Conservation (phyloP, 805 yeast genomes). For the Ogataea corticis region DNA sequence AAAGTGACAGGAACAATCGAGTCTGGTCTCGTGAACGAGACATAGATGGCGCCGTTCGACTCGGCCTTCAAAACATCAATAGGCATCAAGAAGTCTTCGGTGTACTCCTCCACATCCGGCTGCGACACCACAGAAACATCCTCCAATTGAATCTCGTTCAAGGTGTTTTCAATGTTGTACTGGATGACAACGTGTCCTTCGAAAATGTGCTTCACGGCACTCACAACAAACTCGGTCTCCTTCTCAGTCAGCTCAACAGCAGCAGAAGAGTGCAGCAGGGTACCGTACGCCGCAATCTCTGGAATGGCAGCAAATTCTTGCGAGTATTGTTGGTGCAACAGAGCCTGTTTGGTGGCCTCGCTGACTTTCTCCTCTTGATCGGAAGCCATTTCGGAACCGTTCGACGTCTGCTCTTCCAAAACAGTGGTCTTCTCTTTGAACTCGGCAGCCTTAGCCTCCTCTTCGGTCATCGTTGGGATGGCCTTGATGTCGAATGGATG, state of each 20-base stretch:
- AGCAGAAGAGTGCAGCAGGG: conserved; percentile 68
- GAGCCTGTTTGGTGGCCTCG: conserved; percentile 31
- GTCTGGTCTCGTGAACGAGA: conserved; percentile 66
- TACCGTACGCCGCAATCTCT: conserved; percentile 73
- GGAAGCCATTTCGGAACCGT: conserved; percentile 16
- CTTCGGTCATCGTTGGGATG: conserved; percentile 66
- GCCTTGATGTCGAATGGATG: conserved; percentile 69
- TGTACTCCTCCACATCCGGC: conserved; percentile 56
- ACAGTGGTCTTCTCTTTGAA: conserved; percentile 51
- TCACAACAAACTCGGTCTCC: conserved; percentile 91
- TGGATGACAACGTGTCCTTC: conserved; percentile 73
- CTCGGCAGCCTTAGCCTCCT: conserved; percentile 67
- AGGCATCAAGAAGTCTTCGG: conserved; percentile 74
- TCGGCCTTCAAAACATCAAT: conserved; percentile 72
- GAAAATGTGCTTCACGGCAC: conserved; percentile 80
- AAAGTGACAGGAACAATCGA: conserved; percentile 45
- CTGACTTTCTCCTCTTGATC: conserved; percentile 31
- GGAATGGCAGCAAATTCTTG: conserved; percentile 70
- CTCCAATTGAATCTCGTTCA: conserved; percentile 72
- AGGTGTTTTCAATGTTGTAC: conserved; percentile 81
- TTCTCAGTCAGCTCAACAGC: conserved; percentile 76
- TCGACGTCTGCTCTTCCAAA: conserved; percentile 26
- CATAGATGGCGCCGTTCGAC: conserved; percentile 72
- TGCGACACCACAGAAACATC: conserved; percentile 71
- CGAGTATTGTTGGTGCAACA: conserved; percentile 64